A percentile compares a stretch with the other conserved stretches of the same genome.
Conservation (phyloP, 768 basidiomycete species). For the Ephemerocybe angulata region DNA sequence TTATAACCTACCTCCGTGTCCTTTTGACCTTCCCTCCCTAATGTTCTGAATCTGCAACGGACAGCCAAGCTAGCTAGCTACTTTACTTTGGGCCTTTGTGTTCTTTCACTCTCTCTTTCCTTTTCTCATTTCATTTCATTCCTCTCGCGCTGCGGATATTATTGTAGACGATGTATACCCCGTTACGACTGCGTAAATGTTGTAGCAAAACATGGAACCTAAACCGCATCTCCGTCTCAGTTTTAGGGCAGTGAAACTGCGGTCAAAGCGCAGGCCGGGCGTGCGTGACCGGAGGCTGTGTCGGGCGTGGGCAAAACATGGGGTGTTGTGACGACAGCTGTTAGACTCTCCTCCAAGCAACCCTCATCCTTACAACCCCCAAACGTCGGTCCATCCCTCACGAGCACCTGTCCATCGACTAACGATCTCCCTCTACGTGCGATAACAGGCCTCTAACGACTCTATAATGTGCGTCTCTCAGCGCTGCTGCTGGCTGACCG, state of each 20-base stretch:
- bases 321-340: not conserved
- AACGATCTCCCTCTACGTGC: not conserved
- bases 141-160: slow-evolving; percentile 12
- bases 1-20: no score
- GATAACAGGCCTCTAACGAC: not conserved
- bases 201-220: no score
- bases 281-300: not conserved
- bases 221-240: no score
- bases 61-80: no score
- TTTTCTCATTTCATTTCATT: no score
- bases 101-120: no score
- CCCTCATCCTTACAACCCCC: not conserved
- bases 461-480: not conserved
- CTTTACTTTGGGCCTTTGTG: no score
- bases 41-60: no score
- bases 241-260: no score
- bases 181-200: not conserved
- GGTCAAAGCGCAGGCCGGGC: not conserved
- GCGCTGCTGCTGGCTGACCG: not conserved
- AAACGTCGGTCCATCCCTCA: not conserved
- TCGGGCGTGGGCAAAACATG: not conserved
- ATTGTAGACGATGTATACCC: not conserved
- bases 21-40: no score
- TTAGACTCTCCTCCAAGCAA: not conserved
- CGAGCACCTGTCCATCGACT: not conserved